These are phyloP conservation scores for Aphanoascus verrucosus DNA, from an alignment of 2,329 filamentous ascomycete species.

Conservation along the genomic window DNA sequence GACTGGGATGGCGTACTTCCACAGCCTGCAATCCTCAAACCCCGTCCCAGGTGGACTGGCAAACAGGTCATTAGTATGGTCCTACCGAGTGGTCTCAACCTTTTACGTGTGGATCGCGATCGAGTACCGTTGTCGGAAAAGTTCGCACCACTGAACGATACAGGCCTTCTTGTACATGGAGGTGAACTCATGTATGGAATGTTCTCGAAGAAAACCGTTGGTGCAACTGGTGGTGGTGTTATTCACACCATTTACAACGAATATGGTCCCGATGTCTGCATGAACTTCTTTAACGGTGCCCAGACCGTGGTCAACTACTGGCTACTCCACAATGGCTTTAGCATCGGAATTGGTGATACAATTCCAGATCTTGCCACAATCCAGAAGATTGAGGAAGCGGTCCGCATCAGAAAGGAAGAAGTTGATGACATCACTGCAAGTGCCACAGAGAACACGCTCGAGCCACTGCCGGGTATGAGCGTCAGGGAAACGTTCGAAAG, in stretches of 20 bases:
- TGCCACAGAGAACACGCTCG: slow-evolving; percentile 77
- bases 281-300: slow-evolving; percentile 90
- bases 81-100: slow-evolving; percentile 75
- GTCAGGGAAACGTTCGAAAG: slow-evolving; percentile 97
- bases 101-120: slow-evolving; percentile 55
- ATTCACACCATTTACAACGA: slow-evolving; percentile 96
- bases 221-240: slow-evolving; percentile 79
- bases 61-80: slow-evolving; percentile 96
- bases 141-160: slow-evolving; percentile 57
- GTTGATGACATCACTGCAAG: slow-evolving; percentile 63
- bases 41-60: slow-evolving; percentile 86
- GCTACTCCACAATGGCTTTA: slow-evolving; percentile 92
- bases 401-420: slow-evolving; percentile 69
- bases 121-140: slow-evolving; percentile 43
- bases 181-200: slow-evolving; percentile 86
- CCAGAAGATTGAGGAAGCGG: slow-evolving; percentile 68
- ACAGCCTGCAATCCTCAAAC: slow-evolving; percentile 85
- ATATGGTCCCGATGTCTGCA: slow-evolving; percentile 70
- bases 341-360: slow-evolving; percentile 96
- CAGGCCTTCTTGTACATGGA: slow-evolving; percentile 69
- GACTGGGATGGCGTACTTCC: slow-evolving; percentile 95
- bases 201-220: slow-evolving; percentile 86
- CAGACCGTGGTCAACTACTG: slow-evolving; percentile 95
- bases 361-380: slow-evolving; percentile 84
- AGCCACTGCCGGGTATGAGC: slow-evolving; percentile 96